phyloP scores from a whole-genome alignment of 495 filamentous ascomycete genomes.

The Lepraria neglecta region DNA sequence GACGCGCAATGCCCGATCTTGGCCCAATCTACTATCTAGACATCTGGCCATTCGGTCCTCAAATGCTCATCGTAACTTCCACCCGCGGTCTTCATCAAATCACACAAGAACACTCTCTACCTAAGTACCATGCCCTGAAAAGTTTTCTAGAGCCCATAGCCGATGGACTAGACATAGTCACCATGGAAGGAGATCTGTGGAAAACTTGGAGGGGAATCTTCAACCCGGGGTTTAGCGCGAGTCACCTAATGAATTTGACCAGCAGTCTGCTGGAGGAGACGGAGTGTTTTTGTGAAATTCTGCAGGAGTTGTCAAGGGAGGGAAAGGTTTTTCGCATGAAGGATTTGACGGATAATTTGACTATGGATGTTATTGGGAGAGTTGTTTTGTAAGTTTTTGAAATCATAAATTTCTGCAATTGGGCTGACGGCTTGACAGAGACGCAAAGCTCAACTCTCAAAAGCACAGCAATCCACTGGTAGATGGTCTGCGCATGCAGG shows the following conservation, averaged over 20 bases:
- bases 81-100: slow-evolving; percentile 23
- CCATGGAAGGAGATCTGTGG: slow-evolving; percentile 35
- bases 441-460: slow-evolving; percentile 4
- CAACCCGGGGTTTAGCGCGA: slow-evolving; percentile 36
- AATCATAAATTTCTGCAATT: background rate
- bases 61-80: slow-evolving; percentile 26
- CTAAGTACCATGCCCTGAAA: slow-evolving; percentile 19
- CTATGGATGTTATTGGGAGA: slow-evolving; percentile 31
- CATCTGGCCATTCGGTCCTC: slow-evolving; percentile 31
- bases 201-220: slow-evolving; percentile 34
- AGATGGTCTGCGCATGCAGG: slow-evolving; percentile 26
- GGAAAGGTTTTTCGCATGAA: slow-evolving; percentile 26
- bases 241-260: slow-evolving; percentile 33
- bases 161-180: slow-evolving; percentile 30
- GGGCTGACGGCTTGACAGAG: background rate
- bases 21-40: slow-evolving; percentile 32
- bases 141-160: slow-evolving; percentile 31
- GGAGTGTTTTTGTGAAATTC: slow-evolving; percentile 29
- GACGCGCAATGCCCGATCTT: slow-evolving; percentile 13
- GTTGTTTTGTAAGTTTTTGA: slow-evolving; percentile 26
- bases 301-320: slow-evolving; percentile 20
- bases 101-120: slow-evolving; percentile 20
- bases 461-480: slow-evolving; percentile 23
- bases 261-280: slow-evolving; percentile 34
- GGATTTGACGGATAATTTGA: slow-evolving; percentile 16